Evolutionary conservation across 2,329 filamentous ascomycete genomes (phyloP).

Genomic region (Trichocomaceae sp.): DNA sequence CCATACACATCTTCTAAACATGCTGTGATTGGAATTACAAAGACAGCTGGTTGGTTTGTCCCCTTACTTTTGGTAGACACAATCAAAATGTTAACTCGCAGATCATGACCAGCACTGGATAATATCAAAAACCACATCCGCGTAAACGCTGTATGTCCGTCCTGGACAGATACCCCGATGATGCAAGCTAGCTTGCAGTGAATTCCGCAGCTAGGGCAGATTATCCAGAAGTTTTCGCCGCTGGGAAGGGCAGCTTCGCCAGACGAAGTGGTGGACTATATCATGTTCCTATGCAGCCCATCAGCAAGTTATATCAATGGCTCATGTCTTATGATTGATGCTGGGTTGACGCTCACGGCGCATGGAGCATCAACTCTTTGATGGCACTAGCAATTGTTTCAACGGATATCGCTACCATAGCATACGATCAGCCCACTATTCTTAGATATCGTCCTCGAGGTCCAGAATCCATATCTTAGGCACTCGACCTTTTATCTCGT

Average conservation of each 20-base stretch:
- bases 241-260: conserved; percentile 22
- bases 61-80: too few relatives aligned
- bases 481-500: too few relatives aligned
- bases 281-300: conserved; percentile 24
- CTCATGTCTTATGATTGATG: conserved; percentile 19
- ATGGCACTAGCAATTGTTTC: too few relatives aligned
- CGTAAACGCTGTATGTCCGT: conserved; percentile 28
- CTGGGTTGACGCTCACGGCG: conserved; percentile 4
- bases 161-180: conserved; percentile 28
- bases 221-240: conserved; percentile 13
- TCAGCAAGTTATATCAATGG: conserved; percentile 27
- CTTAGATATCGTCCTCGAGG: too few relatives aligned
- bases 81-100: neutral
- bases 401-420: too few relatives aligned
- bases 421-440: too few relatives aligned
- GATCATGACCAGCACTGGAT: conserved; percentile 19
- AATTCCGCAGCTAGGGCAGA: conserved; percentile 9
- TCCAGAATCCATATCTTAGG: too few relatives aligned
- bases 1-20: conserved; percentile 40
- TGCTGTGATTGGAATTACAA: conserved; percentile 40
- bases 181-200: conserved; percentile 15
- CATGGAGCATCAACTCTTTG: too few relatives aligned
- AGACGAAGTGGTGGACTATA: conserved; percentile 27
- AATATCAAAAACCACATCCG: conserved; percentile 24
- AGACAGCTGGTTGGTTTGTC: conserved; percentile 27